Conservation (phyloP, 2,329 filamentous ascomycete genomes). For the Aureobasidium sp. region DNA sequence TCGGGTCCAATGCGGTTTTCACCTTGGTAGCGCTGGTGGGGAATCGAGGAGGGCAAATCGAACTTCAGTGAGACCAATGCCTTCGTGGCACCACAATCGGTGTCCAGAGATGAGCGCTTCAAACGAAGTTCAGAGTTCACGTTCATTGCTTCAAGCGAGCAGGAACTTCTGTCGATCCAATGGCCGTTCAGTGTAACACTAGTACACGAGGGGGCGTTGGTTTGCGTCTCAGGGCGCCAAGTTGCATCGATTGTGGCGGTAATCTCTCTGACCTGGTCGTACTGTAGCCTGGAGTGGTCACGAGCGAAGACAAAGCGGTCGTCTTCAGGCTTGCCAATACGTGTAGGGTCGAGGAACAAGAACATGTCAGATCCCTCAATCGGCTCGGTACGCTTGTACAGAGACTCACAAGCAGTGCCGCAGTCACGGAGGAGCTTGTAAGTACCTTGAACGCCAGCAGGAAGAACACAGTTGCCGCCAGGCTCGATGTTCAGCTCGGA, state of each 20-base stretch:
- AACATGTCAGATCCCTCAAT: constrained; percentile 32
- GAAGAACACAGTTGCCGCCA: background rate
- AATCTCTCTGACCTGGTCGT: constrained; percentile 37
- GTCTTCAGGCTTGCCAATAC: constrained; percentile 34
- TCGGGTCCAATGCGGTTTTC: background rate
- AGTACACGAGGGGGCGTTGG: too few relatives aligned
- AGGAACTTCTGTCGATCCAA: background rate
- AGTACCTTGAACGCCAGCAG: constrained; percentile 33
- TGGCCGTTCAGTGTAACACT: background rate
- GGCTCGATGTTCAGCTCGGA: constrained; percentile 31
- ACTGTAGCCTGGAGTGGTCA: constrained; percentile 36
- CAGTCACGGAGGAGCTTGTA: constrained; percentile 48
- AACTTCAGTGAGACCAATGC: background rate
- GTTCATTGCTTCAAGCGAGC: background rate
- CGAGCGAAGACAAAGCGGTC: constrained; percentile 51
- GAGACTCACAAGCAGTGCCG: constrained; percentile 45
- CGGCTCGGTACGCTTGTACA: constrained; percentile 39
- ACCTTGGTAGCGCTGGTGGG: background rate
- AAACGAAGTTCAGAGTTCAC: background rate
- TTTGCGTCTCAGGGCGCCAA: constrained; percentile 32
- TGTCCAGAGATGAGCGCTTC: background rate
- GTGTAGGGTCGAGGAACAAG: constrained; percentile 50
- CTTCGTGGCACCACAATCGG: background rate
- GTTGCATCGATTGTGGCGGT: constrained; percentile 38
- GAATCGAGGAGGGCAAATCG: background rate